A percentile compares a stretch with the other conserved stretches of the same genome.
phyloP scores from a whole-genome alignment of 306 rosid species.

The Lupinus albus region DNA sequence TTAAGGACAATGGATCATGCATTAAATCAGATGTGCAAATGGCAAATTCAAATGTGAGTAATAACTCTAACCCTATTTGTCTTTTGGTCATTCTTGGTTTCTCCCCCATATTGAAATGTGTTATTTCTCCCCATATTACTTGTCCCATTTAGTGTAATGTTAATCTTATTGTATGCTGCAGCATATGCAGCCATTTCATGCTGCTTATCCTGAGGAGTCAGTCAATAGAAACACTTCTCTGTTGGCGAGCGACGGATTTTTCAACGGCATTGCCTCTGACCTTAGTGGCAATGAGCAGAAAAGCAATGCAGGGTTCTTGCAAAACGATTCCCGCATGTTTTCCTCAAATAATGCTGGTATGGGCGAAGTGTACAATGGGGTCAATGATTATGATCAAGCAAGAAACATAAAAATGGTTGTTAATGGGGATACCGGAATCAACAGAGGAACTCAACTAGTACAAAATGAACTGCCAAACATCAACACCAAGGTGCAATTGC shows the following conservation, averaged over 20 bases:
- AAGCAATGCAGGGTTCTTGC: slow-evolving; percentile 31
- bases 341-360: slow-evolving; percentile 37
- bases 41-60: slow-evolving; percentile 55
- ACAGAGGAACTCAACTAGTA: slow-evolving; percentile 46
- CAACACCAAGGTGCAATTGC: slow-evolving; percentile 25
- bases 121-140: slow-evolving; percentile 11
- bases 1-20: slow-evolving; percentile 41
- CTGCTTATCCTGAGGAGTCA: slow-evolving; percentile 37
- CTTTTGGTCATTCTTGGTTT: slow-evolving; percentile 30
- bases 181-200: slow-evolving; percentile 41
- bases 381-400: slow-evolving; percentile 39
- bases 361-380: slow-evolving; percentile 35
- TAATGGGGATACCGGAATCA: slow-evolving; percentile 47
- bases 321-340: slow-evolving; percentile 35
- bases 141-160: slow-evolving; percentile 19
- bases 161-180: slow-evolving; percentile 41
- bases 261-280: slow-evolving; percentile 18
- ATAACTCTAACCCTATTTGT: slow-evolving; percentile 24
- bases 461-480: slow-evolving; percentile 34
- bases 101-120: neutral
- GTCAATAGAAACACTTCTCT: slow-evolving; percentile 31
- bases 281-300: slow-evolving; percentile 7
- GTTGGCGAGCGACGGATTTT: slow-evolving; percentile 13
- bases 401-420: slow-evolving; percentile 36
- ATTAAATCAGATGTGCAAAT: slow-evolving; percentile 43